Base-by-base conservation (phyloP, 345 rosid genomes). In the Euphorbia tirucalli region DNA sequence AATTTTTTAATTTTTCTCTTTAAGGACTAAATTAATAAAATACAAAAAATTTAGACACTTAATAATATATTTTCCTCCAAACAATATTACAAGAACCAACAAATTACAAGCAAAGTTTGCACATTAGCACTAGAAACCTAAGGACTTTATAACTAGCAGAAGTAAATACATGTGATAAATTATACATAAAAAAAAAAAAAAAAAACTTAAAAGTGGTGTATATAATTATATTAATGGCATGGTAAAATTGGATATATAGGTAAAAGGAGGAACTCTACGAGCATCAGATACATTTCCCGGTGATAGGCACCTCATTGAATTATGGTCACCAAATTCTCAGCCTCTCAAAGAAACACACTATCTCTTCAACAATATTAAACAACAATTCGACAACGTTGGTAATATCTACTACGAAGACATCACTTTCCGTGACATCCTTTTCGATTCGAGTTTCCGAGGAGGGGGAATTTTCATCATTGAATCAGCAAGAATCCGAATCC, bases 381-480 rank as follows among this genome's bases (percentile, higher is more conserved):
- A 57, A 74, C 79, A 76, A 25, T 50, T 46, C n/a, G 15, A 48
- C 18, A 18, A 48, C n/a, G 54, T 48, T 14, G 54, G 11, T 0
- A 69, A 56, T 1, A 82, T 81, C 57, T 77, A 81, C 70, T 91
- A 81, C 7, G 91, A 91, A 65, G 89, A 74, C 69, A 83, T 91
- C 14, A 89, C 88, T 25, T 87, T 89, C 72, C 55, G 80, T 6
- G 90, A 87, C 46, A 75, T 91, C 35, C 85, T 89, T 6, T 85
- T 91, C 71, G 97, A 91, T 85, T 91, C 93, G 0, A 79, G 81
- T 21, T 84, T 72, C 55, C 31, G 75, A 16, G 97, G 94, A 0
- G 97, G 92, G n/a, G 94, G 94, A 4, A 70, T 91, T 55, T 69
- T 79, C 61, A 52, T 89, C 0, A 41, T 83, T 0, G 83, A 91